phyloP scores from a whole-genome alignment of 1,284 basidiomycete species.

The Amylostereum areolatum region DNA sequence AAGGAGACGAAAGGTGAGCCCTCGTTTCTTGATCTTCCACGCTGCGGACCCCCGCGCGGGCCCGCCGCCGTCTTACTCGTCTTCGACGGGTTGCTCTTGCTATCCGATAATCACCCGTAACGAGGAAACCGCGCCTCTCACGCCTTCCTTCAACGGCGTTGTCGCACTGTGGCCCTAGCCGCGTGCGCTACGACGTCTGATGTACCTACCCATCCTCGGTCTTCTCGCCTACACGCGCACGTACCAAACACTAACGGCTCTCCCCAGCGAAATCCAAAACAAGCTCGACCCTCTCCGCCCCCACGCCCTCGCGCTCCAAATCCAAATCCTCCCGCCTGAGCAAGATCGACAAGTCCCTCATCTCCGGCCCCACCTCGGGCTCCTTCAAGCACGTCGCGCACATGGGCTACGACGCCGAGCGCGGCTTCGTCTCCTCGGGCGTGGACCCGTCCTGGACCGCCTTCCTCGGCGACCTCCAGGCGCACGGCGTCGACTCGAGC shows the following conservation, averaged over 20 bases:
- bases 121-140: no score
- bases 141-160: no score
- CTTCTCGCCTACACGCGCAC: neutral
- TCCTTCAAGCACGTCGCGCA: constrained; percentile 92
- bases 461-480: constrained; percentile 68
- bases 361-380: constrained; percentile 74
- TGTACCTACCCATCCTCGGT: no score
- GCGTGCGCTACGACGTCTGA: no score
- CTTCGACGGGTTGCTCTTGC: no score
- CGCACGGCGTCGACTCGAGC: constrained; percentile 59
- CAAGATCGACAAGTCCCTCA: constrained; percentile 87
- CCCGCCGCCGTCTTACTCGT: no score
- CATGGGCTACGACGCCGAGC: constrained; percentile 89
- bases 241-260: constrained; percentile 1
- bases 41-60: no score
- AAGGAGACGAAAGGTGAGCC: constrained; percentile 58
- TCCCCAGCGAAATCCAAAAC: constrained; percentile 31
- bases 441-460: constrained; percentile 93
- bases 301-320: constrained; percentile 41
- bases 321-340: constrained; percentile 59
- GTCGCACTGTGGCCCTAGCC: no score
- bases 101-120: no score
- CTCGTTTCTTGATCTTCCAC: constrained; percentile 9
- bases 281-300: constrained; percentile 19
- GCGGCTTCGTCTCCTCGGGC: constrained; percentile 81